Evolutionary conservation across 768 basidiomycete genomes (phyloP).

Genomic region (Lactarius vividus): DNA sequence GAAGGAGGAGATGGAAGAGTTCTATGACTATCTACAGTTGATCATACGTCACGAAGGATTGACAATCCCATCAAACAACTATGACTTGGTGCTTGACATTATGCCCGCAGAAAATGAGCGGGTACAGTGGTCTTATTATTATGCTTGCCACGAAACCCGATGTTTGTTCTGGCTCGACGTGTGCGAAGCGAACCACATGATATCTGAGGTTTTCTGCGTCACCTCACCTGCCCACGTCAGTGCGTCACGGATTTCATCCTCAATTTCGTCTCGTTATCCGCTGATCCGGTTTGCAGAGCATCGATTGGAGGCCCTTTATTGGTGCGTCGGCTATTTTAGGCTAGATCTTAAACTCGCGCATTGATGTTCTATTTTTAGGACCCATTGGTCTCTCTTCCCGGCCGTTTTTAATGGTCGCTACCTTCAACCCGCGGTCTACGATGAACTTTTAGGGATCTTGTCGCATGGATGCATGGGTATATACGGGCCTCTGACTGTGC

Average conservation of each 20-base stretch:
- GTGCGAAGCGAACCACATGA: slow-evolving; percentile 37
- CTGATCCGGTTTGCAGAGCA: slow-evolving; percentile 19
- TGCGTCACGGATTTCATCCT: not conserved
- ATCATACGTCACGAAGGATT: slow-evolving; percentile 22
- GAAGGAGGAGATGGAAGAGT: slow-evolving; percentile 36
- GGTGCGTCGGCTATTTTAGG: slow-evolving; percentile 15
- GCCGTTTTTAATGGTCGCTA: not conserved
- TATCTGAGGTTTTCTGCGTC: slow-evolving; percentile 23
- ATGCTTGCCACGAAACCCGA: not conserved
- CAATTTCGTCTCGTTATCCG: not conserved
- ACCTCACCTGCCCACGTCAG: not conserved
- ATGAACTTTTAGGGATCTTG: slow-evolving; percentile 39
- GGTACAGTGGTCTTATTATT: not conserved
- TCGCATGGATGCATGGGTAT: slow-evolving; percentile 41
- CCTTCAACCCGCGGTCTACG: slow-evolving; percentile 22
- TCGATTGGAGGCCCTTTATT: slow-evolving; percentile 28
- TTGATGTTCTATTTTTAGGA: slow-evolving; percentile 23
- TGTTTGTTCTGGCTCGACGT: slow-evolving; percentile 31
- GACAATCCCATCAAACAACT: slow-evolving; percentile 24
- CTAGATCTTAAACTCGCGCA: slow-evolving; percentile 11
- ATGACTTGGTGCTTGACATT: slow-evolving; percentile 21
- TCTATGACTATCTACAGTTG: not conserved
- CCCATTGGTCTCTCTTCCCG: slow-evolving; percentile 18
- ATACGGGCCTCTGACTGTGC: not conserved
- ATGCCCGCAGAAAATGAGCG: slow-evolving; percentile 29